These are phyloP conservation scores for Pyrenula aspistea DNA, from an alignment of 495 filamentous ascomycete genomes.

Conservation along the genomic window DNA sequence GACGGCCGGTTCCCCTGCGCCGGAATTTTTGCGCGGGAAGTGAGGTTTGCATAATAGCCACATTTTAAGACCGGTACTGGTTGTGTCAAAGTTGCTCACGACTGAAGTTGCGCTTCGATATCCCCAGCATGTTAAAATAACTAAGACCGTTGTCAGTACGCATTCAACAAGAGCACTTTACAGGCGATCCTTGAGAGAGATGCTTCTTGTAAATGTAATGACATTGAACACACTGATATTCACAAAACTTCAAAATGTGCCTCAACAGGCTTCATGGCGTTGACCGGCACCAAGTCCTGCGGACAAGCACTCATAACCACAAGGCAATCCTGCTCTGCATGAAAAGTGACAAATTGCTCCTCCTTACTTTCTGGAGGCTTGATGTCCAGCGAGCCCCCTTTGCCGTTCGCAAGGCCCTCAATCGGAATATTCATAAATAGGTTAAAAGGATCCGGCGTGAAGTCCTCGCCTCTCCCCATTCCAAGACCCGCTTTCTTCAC, in stretches of 20 bases:
- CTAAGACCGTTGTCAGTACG: too few relatives aligned
- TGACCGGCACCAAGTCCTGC: constrained; percentile 28
- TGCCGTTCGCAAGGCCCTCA: constrained; percentile 1
- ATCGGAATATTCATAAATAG: constrained; percentile 36
- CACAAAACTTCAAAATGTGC: background rate
- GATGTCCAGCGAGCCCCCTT: constrained; percentile 18
- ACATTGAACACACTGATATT: too few relatives aligned
- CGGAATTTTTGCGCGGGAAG: too few relatives aligned
- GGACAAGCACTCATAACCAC: constrained; percentile 32
- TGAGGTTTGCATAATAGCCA: too few relatives aligned
- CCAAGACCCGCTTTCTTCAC: constrained; percentile 10
- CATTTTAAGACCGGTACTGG: too few relatives aligned
- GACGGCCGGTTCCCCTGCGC: too few relatives aligned
- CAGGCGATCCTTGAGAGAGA: too few relatives aligned
- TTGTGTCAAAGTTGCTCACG: too few relatives aligned
- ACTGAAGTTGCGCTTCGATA: too few relatives aligned
- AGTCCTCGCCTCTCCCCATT: constrained; percentile 4
- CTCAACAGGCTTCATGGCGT: constrained; percentile 6
- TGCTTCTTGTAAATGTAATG: too few relatives aligned
- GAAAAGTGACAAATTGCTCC: constrained; percentile 24
- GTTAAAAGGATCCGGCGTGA: constrained; percentile 30
- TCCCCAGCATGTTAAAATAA: too few relatives aligned
- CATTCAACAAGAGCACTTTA: too few relatives aligned
- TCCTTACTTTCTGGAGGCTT: constrained; percentile 18
- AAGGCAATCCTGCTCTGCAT: constrained; percentile 23